Evolutionary conservation across 2,329 filamentous ascomycete species (phyloP), one percentile per base, ranked within the genome.

Genomic region (Pseudocercospora fuligena): DNA sequence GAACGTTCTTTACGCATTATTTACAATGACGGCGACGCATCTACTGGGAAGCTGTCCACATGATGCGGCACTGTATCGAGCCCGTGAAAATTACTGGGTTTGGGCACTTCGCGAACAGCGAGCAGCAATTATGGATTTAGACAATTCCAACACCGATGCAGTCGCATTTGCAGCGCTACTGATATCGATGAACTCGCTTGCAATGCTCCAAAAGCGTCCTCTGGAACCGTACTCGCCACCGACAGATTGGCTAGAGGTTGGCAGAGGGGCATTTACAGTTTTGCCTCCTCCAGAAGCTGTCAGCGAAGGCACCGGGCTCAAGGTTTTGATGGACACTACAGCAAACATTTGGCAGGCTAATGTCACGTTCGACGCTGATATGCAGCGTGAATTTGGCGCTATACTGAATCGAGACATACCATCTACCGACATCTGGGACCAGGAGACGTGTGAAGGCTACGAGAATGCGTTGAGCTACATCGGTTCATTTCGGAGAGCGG

Each of bases 191-290:
- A 74, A 73, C 31, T 70, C 76, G 4, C 72, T 77, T 27, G 72
- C 71, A 3, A 72, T 73, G 56, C 67, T 77, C 1, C 73, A 74
- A 46, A 74, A 77, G 46, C 73, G 76, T 1, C 61, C 36, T 29
- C 46, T 74, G 14, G 66, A 69, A 16, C 73, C 70, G 11, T 78
- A 78, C 63, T 65, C 66, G 1, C 75, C 75, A 11, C 77, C 77
- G 2, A 69, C 75, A 8, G 72, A 77, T 43, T 78, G 76, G 76
- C 63, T 78, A 11, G 72, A 73, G n/a, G 70, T 78, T 56, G 73
- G 74, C 4, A 66, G 69, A 54, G 74, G 74, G 11, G 69, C 72
- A 19, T 72, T 68, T 19, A 72, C 72, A 5, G 71, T 78, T 33
- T 71, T 76, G 53, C 69, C 69, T 21, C 63, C 68, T 27, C 70